phyloP scores from a whole-genome alignment of 2,329 filamentous ascomycete species.

The Cladosporium halotolerans region DNA sequence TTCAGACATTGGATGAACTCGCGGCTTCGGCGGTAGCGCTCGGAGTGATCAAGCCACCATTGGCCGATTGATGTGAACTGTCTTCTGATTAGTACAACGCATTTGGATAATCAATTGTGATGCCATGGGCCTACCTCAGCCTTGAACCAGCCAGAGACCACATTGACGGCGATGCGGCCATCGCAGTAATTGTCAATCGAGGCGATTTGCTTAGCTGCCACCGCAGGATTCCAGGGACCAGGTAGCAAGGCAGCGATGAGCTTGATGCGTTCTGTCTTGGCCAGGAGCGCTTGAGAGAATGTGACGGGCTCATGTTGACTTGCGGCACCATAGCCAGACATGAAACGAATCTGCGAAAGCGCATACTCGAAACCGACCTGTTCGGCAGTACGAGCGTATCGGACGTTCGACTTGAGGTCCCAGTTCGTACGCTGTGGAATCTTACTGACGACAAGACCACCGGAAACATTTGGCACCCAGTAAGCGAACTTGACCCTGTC shows the following conservation, averaged over 20 bases:
- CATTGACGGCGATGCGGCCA: slow-evolving; percentile 48
- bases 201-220: slow-evolving; percentile 50
- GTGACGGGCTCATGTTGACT: slow-evolving; percentile 50
- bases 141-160: slow-evolving; percentile 51
- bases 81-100: slow-evolving; percentile 4
- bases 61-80: slow-evolving; percentile 45
- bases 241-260: slow-evolving; percentile 48
- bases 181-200: slow-evolving; percentile 48
- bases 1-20: slow-evolving; percentile 48
- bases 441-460: slow-evolving; percentile 48
- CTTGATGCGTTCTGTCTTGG: slow-evolving; percentile 43
- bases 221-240: slow-evolving; percentile 46
- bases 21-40: slow-evolving; percentile 45
- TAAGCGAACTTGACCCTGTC: slow-evolving; percentile 45
- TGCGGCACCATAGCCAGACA: slow-evolving; percentile 38
- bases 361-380: slow-evolving; percentile 47
- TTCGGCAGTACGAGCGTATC: slow-evolving; percentile 46
- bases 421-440: slow-evolving; percentile 46
- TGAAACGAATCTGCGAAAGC: slow-evolving; percentile 49
- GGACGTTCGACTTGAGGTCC: slow-evolving; percentile 45
- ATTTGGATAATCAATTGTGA: slow-evolving; percentile 10
- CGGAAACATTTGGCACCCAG: slow-evolving; percentile 51
- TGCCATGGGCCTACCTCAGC: slow-evolving; percentile 31
- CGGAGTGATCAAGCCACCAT: slow-evolving; percentile 51
- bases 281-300: slow-evolving; percentile 46